Base-by-base conservation (phyloP, 1,284 basidiomycete genomes). In the Omphalotus olearius region DNA sequence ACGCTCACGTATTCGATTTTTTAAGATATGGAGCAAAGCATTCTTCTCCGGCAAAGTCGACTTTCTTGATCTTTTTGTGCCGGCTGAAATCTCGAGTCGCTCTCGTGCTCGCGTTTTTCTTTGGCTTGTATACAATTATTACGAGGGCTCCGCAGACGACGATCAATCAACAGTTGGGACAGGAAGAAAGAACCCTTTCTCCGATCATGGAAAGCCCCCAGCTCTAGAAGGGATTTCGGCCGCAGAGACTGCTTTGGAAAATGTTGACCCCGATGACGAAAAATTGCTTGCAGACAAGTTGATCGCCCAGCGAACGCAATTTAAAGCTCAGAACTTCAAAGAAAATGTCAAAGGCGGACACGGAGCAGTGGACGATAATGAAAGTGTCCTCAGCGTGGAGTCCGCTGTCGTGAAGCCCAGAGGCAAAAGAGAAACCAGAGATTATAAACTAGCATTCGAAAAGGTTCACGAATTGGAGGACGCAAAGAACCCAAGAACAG, bases 91-190 rank as follows among this genome's bases (percentile, higher is more conserved):
- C 33, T 82, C 84, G 1, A 83, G 85, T 6, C 62, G 64, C 25
- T 80, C 81, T 40, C 79, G 86, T 40, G 84, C 83, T 0, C 76
- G 72, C n/a, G 80, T 78, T 2, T 87, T 91, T 61, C 72, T 85
- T 11, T 82, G 79, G 74, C 68, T 83, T 26, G 74, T 80, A 56
- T 82, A 76, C 60, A 77, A 82, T 57, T 82, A 83, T 59, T 69
- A 82, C 45, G 82, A 85, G 62, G 59, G 63, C 20, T 59, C 65
- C 11, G 66, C 69, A 35, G 69, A 73, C 43, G 66, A 74, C 50
- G 69, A 72, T 47, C 69, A 73, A 64, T 63, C 30, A 64, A 67
- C 20, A 59, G 57, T 60, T 20, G 18, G 25, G 14, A 26, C 18
- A 18, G 35, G 18, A n/a, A 16, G 13, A n/a, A 30, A 49, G 7